Evolutionary conservation across 352 stramenopile genomes (phyloP).

Genomic region (Thraustochytrium striatum): DNA sequence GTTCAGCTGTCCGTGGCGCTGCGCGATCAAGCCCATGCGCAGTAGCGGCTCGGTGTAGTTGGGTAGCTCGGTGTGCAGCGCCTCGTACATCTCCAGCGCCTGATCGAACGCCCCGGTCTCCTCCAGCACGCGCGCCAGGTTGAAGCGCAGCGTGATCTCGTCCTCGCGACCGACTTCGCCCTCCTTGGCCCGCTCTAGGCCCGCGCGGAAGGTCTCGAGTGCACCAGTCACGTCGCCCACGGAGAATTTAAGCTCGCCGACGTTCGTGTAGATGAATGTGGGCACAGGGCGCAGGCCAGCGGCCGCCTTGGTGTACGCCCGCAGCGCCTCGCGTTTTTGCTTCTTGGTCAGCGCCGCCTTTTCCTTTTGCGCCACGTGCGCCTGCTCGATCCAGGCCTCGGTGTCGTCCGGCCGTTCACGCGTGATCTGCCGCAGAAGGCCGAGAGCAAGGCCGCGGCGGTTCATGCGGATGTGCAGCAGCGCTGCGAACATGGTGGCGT

Average conservation of each 20-base stretch:
- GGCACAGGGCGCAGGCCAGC: background rate
- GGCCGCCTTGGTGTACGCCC: constrained; percentile 37
- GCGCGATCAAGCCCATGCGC: constrained; percentile 1
- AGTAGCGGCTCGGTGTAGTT: constrained; percentile 11
- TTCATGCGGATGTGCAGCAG: constrained; percentile 18
- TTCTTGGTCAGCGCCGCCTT: constrained; percentile 8
- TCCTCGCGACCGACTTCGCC: constrained; percentile 5
- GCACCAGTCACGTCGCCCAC: constrained; percentile 15
- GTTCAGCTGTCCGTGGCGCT: constrained; percentile 4
- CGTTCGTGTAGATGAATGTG: constrained; percentile 27
- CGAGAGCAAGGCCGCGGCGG: constrained; percentile 10
- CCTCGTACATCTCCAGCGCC: background rate
- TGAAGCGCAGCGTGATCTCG: constrained; percentile 21
- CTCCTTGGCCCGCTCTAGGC: constrained; percentile 22
- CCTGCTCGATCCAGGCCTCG: constrained; percentile 38
- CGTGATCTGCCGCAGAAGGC: constrained; percentile 18
- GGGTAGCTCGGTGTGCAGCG: constrained; percentile 17
- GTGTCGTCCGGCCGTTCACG: constrained; percentile 2
- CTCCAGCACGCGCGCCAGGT: constrained; percentile 19
- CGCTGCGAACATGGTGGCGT: background rate
- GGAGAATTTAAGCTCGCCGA: constrained; percentile 33
- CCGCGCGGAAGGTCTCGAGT: constrained; percentile 22
- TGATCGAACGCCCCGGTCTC: background rate
- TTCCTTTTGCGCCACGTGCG: constrained; percentile 40
- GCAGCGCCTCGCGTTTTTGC: constrained; percentile 22